Conservation (phyloP, 1,139 yeast species). For the Sugiyamaella japonica region DNA sequence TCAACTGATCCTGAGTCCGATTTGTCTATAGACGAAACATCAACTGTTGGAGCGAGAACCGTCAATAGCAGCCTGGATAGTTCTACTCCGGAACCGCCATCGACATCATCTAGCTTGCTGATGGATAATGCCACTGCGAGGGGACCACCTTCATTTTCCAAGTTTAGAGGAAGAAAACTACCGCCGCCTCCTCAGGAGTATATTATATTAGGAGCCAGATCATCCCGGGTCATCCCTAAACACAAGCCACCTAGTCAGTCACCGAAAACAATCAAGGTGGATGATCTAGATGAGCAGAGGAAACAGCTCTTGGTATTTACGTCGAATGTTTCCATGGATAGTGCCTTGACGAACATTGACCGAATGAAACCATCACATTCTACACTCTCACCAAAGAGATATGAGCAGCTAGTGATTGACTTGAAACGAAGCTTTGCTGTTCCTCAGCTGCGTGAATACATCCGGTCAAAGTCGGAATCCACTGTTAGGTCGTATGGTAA, state of each 20-base stretch:
- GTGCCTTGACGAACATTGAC: slow-evolving; percentile 37
- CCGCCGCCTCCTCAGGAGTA: slow-evolving; percentile 25
- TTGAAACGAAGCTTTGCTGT: slow-evolving; percentile 38
- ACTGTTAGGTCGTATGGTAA: slow-evolving; percentile 12
- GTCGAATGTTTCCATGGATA: slow-evolving; percentile 35
- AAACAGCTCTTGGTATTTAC: slow-evolving; percentile 41
- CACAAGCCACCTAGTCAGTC: slow-evolving; percentile 21
- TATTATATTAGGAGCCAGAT: slow-evolving; percentile 34
- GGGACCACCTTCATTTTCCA: neutral
- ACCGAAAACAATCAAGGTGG: slow-evolving; percentile 20
- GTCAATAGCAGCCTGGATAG: neutral
- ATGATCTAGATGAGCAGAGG: slow-evolving; percentile 33
- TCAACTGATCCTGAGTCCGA: neutral
- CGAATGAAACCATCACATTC: slow-evolving; percentile 37
- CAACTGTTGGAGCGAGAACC: neutral
- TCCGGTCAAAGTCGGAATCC: slow-evolving; percentile 18
- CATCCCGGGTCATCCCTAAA: slow-evolving; percentile 32
- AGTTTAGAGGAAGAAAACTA: slow-evolving; percentile 17
- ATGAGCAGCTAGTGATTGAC: slow-evolving; percentile 37
- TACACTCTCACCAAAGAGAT: slow-evolving; percentile 37
- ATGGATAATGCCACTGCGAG: neutral
- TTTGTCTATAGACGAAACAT: neutral
- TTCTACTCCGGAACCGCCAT: neutral
- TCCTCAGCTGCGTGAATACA: slow-evolving; percentile 39
- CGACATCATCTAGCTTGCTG: neutral